phyloP scores from a whole-genome alignment of 495 filamentous ascomycete species.

The Penicillium alfredii region DNA sequence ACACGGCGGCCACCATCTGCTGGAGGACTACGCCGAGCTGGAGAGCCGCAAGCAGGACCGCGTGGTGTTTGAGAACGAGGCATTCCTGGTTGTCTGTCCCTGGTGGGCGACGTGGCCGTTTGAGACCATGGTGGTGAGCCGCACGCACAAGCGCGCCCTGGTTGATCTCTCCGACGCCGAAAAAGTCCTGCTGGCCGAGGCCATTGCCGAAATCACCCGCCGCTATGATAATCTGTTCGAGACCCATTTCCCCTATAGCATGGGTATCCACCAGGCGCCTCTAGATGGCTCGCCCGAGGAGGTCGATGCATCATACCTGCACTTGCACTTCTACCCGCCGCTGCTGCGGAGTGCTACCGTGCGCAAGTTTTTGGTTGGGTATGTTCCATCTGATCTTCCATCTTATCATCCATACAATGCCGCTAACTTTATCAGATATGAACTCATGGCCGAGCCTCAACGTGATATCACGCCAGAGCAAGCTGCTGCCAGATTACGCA shows the following conservation, averaged over 20 bases:
- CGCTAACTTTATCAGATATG: constrained; percentile 51
- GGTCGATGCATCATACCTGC: constrained; percentile 79
- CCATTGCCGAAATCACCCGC: constrained; percentile 76
- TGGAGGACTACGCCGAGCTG: constrained; percentile 80
- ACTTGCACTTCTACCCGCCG: constrained; percentile 96
- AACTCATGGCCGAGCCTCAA: constrained; percentile 94
- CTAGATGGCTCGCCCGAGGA: constrained; percentile 80
- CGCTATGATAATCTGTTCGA: constrained; percentile 97
- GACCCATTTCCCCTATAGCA: constrained; percentile 92
- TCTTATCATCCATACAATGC: not conserved
- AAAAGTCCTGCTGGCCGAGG: constrained; percentile 66
- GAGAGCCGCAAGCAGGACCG: constrained; percentile 78
- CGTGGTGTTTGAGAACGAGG: constrained; percentile 77
- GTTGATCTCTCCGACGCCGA: constrained; percentile 72
- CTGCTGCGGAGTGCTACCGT: constrained; percentile 89
- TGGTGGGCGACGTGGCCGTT: constrained; percentile 99
- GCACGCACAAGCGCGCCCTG: constrained; percentile 70
- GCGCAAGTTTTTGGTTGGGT: constrained; percentile 89
- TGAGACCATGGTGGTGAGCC: constrained; percentile 85
- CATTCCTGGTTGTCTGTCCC: constrained; percentile 80
- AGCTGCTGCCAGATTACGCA: constrained; percentile 70
- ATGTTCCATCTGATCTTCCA: constrained; percentile 17
- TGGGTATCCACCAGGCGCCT: constrained; percentile 91
- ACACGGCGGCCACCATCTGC: constrained; percentile 63
- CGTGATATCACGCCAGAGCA: constrained; percentile 97